Conservation (phyloP, 2,329 filamentous ascomycete genomes). For the Bipolaris sorokiniana region DNA sequence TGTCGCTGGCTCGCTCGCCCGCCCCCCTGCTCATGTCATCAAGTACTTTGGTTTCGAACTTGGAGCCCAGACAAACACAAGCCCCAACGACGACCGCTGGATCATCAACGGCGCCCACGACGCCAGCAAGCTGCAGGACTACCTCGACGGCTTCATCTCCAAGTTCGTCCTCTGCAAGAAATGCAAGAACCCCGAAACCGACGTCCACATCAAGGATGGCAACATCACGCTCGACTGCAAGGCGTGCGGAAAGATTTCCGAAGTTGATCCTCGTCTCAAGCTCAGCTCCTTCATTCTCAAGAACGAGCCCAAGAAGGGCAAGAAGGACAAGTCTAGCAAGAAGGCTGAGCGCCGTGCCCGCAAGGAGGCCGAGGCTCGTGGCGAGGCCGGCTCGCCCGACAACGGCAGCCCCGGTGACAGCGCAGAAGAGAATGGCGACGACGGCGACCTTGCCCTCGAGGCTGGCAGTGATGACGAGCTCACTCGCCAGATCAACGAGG, state of each 20-base stretch:
- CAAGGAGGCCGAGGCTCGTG: conserved; percentile 69
- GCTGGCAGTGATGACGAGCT: conserved; percentile 91
- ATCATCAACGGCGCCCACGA: conserved; percentile 99
- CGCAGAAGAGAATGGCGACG: conserved; percentile 68
- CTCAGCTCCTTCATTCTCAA: conserved; percentile 97
- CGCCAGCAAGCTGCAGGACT: conserved; percentile 92
- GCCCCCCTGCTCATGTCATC: conserved; percentile 93
- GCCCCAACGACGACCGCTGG: conserved; percentile 97
- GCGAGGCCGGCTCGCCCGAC: conserved; percentile 59
- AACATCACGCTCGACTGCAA: conserved; percentile 96
- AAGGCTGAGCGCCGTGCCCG: conserved; percentile 86
- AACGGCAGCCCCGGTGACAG: conserved; percentile 70
- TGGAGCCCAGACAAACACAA: conserved; percentile 97
- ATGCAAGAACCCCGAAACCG: conserved; percentile 99
- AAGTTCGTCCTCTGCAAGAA: conserved; percentile 99
- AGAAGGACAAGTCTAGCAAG: conserved; percentile 96
- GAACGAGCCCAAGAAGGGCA: conserved; percentile 89
- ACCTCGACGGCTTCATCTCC: conserved; percentile 97
- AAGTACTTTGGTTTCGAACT: conserved; percentile 99
- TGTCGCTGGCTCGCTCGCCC: conserved; percentile 88
- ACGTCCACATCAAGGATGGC: conserved; percentile 92
- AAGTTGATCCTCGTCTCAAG: conserved; percentile 92
- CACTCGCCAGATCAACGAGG: conserved; percentile 73
- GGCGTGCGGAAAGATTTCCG: conserved; percentile 90
- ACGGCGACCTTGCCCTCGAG: conserved; percentile 69